Percentiles rank a stretch among this genome's conserved stretches.
Conservation (phyloP, 441 rosid species). For the Dalechampia spathulata region DNA sequence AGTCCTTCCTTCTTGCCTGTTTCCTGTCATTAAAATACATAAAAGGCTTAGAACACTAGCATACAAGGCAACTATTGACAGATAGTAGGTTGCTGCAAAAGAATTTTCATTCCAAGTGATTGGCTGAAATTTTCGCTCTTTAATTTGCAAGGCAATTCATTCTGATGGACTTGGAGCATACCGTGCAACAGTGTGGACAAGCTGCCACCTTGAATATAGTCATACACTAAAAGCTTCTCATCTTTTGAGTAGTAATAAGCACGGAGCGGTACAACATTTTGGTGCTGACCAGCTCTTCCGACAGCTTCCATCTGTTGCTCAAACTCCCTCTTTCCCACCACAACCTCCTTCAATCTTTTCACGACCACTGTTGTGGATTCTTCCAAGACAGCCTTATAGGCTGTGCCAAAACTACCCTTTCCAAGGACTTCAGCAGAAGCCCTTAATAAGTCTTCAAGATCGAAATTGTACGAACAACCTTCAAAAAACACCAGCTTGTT, state of each 20-base stretch:
- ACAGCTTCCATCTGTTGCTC: slow-evolving; percentile 88
- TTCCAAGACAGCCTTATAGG: slow-evolving; percentile 83
- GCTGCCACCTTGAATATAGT: slow-evolving; percentile 56
- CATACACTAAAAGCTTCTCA: slow-evolving; percentile 89
- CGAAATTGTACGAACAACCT: slow-evolving; percentile 68
- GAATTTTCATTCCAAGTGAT: background rate
- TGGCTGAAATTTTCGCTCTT: background rate
- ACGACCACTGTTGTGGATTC: slow-evolving; percentile 81
- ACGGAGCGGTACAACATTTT: slow-evolving; percentile 67
- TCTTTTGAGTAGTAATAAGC: slow-evolving; percentile 93
- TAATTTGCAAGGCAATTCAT: slow-evolving; percentile 2
- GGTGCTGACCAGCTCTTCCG: slow-evolving; percentile 68
- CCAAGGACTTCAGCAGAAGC: slow-evolving; percentile 98
- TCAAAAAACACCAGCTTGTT: slow-evolving; percentile 73
- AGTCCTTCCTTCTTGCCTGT: slow-evolving; percentile 50
- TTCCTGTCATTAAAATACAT: slow-evolving; percentile 36
- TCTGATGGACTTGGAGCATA: slow-evolving; percentile 18
- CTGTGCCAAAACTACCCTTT: slow-evolving; percentile 76
- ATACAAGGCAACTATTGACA: background rate
- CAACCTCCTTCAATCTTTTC: slow-evolving; percentile 81
- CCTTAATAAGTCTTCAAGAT: slow-evolving; percentile 82
- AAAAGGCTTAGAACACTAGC: slow-evolving; percentile 3
- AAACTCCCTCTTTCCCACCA: slow-evolving; percentile 65
- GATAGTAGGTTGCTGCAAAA: background rate
- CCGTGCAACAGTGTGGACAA: slow-evolving; percentile 78